Base-by-base conservation (phyloP, 129 eudicot species). In the Calendula officinalis region DNA sequence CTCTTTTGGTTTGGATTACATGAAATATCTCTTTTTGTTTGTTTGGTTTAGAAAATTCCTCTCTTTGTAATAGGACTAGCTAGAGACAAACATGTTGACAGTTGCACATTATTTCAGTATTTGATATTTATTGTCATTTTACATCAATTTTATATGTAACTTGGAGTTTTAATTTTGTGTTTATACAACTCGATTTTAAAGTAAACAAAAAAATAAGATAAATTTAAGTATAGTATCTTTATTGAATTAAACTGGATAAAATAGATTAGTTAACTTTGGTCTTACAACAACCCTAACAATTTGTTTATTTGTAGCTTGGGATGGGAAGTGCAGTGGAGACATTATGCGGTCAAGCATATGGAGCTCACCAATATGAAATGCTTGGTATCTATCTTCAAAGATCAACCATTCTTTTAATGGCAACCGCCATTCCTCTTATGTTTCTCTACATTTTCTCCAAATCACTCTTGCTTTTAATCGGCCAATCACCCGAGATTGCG, bases 321-420 rank as follows among this genome's bases (percentile, higher is more conserved):
- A 81, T 81, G 86, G 86, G 86, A 45, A 81, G 86, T 22, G 86
- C 86, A 17, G 82, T 81, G 38, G 86, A 81, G 57, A 81, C 86
- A 12, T 22, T 76, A 35, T 81, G 86, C 59, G 86, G 86, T 9
- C 86, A 81, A 81, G 86, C 86, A 32, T 81, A 68, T 27, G 86
- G 86, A 15, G 86, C 86, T 12, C 65, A 60, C 54, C 73, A 81
- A 44, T 81, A 35, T 38, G 64, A 53, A 51, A 52, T 81, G 77
- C 82, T 81, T 14, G 86, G 86, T 11, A n/a, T 81, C 13, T 81
- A 81, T 42, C 81, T 81, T 34, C 86, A 81, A 68, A 76, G 86
- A 76, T 77, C 86, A 47, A 44, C 79, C 1, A 59, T 81, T 38
- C 82, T 81, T 51, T 67, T 81, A 22, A 58, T 50, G 39, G 71